phyloP scores from a whole-genome alignment of 805 yeast species.

The Candida ascalaphidarum region DNA sequence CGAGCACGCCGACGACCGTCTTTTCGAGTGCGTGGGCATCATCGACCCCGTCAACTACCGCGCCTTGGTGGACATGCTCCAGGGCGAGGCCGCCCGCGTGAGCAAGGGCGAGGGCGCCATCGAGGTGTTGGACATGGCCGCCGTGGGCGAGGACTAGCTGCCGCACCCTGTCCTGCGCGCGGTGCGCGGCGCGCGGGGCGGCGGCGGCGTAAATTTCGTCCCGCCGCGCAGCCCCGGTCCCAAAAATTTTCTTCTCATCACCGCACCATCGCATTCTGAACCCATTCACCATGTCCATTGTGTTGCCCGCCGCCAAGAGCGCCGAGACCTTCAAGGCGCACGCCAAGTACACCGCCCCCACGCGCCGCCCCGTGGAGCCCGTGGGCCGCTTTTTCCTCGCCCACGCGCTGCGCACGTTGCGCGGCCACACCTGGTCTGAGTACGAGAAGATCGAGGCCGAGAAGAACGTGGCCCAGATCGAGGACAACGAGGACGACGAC shows the following conservation, averaged over 20 bases:
- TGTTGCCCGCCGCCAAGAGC: slow-evolving; percentile 44
- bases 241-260: too few relatives aligned
- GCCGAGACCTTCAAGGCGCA: slow-evolving; percentile 43
- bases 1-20: slow-evolving; percentile 38
- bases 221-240: too few relatives aligned
- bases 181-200: too few relatives aligned
- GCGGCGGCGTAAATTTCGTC: too few relatives aligned
- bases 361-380: slow-evolving; percentile 85
- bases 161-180: too few relatives aligned
- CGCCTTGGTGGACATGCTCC: slow-evolving; percentile 54
- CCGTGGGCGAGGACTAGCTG: slow-evolving; percentile 43
- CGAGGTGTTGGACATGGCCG: slow-evolving; percentile 87
- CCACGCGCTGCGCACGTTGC: slow-evolving; percentile 89
- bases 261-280: too few relatives aligned
- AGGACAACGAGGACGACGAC: slow-evolving; percentile 53
- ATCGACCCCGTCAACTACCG: slow-evolving; percentile 85
- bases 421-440: slow-evolving; percentile 99
- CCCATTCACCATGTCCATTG: slow-evolving; percentile 37
- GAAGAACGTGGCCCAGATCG: slow-evolving; percentile 66
- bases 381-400: slow-evolving; percentile 94
- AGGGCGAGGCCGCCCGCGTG: slow-evolving; percentile 35
- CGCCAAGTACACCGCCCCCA: slow-evolving; percentile 47
- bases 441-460: slow-evolving; percentile 91
- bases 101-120: slow-evolving; percentile 53
- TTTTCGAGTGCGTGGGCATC: slow-evolving; percentile 42